A percentile compares a stretch with the other conserved stretches of the same genome.
phyloP scores from a whole-genome alignment of 2,329 filamentous ascomycete species.

The Cladosporium sp. region DNA sequence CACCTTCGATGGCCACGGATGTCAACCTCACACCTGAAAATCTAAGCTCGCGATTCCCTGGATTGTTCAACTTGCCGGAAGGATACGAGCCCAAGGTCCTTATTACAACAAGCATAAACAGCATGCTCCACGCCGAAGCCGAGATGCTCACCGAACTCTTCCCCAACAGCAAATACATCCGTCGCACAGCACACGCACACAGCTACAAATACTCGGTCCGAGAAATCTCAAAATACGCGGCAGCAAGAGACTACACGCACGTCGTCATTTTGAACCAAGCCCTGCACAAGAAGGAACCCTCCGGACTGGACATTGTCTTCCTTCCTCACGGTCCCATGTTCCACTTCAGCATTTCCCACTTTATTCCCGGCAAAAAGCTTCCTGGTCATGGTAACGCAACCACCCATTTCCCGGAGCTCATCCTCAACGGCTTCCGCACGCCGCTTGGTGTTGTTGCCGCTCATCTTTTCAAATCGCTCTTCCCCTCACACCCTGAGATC shows the following conservation, averaged over 20 bases:
- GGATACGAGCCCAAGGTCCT: slow-evolving; percentile 71
- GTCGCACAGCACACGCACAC: slow-evolving; percentile 75
- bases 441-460: slow-evolving; percentile 84
- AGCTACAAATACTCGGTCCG: slow-evolving; percentile 86
- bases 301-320: slow-evolving; percentile 77
- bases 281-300: slow-evolving; percentile 67
- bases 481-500: slow-evolving; percentile 76
- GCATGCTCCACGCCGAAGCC: slow-evolving; percentile 79
- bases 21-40: slow-evolving; percentile 57
- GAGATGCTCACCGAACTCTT: slow-evolving; percentile 74
- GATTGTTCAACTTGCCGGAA: slow-evolving; percentile 51
- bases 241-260: slow-evolving; percentile 76
- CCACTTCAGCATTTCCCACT: slow-evolving; percentile 86
- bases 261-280: slow-evolving; percentile 86
- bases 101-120: slow-evolving; percentile 85
- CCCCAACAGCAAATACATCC: slow-evolving; percentile 76
- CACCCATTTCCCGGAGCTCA: slow-evolving; percentile 81
- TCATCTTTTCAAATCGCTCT: slow-evolving; percentile 73
- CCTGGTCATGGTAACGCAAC: slow-evolving; percentile 89
- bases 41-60: slow-evolving; percentile 56
- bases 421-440: slow-evolving; percentile 93
- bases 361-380: slow-evolving; percentile 80
- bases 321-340: slow-evolving; percentile 83
- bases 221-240: slow-evolving; percentile 82
- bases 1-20: slow-evolving; percentile 55